Evolutionary conservation across 1,139 yeast species (phyloP), one percentile per base, ranked within the genome.

Genomic region (Hemisphaericaspora xylanilytica): DNA sequence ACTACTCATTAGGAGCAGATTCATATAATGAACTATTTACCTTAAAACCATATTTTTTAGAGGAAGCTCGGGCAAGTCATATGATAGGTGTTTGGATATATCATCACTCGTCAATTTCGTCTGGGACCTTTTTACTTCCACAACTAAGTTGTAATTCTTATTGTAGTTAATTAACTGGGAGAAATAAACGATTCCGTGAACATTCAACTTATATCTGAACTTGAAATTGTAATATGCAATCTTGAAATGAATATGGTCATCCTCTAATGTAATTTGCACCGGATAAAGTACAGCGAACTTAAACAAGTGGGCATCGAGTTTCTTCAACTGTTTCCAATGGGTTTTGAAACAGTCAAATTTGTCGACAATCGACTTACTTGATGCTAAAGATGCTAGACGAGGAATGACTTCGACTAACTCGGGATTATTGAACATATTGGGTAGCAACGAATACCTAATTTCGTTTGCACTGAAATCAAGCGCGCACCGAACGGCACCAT

Each of bases 1-100:
- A 81, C 83, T 7, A 67, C 69, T 11, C 75, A 71, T 47, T 71
- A 54, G 41, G 31, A 22, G 12, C 13, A 17, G n/a, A 4, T 7
- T n/a, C n/a, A n/a, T 17, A 29, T 29, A n/a, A n/a, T 17, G 10
- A 17, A 28, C 4, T 29, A 29, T n/a, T n/a, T 29, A 29, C 32
- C 18, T 29, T n/a, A 29, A n/a, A 29, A 15, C 24, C 18, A 29
- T 5, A 18, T 18, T 18, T 5, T 29, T 29, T 29, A 29, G n/a
- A 17, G 24, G 16, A 2, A 29, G 22, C 2, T 17, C 24, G 6
- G 32, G 32, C 2, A 29, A 29, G 10, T 29, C 32, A n/a, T 12
- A 12, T 8, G 24, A 17, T 12, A 29, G 18, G 24, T 29, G 24
- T 3, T 17, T 29, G 16, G 11, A 17, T 17, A 29, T 18, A 10